A percentile compares a stretch with the other conserved stretches of the same genome.
Evolutionary conservation across 2,329 filamentous ascomycete species (phyloP).

Genomic region (Aspergillus carbonarius): DNA sequence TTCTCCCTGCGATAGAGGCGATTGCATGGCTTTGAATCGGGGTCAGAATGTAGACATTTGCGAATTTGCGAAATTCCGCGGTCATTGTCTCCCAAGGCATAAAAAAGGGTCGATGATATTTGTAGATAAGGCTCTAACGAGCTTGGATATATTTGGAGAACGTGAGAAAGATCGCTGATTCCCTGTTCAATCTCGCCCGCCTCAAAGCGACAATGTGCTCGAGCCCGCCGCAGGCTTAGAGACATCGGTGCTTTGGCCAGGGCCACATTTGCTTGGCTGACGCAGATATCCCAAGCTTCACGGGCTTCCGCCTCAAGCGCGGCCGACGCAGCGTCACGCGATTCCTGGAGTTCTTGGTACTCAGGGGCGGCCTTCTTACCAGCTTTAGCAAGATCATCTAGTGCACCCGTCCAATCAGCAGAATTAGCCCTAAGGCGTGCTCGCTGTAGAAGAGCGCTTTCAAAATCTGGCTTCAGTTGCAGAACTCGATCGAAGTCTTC

Average conservation of each 20-base stretch:
- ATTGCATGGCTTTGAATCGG: slow-evolving; percentile 91
- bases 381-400: slow-evolving; percentile 69
- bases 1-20: slow-evolving; percentile 81
- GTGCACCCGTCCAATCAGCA: slow-evolving; percentile 58
- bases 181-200: slow-evolving; percentile 84
- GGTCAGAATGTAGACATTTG: slow-evolving; percentile 92
- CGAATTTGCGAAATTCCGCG: slow-evolving; percentile 78
- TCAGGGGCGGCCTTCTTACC: slow-evolving; percentile 63
- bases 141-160: slow-evolving; percentile 79
- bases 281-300: slow-evolving; percentile 82
- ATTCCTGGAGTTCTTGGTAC: slow-evolving; percentile 64
- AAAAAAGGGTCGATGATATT: slow-evolving; percentile 89
- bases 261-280: slow-evolving; percentile 77
- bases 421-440: slow-evolving; percentile 54
- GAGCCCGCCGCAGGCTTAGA: slow-evolving; percentile 69
- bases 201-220: slow-evolving; percentile 83
- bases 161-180: slow-evolving; percentile 79
- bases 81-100: slow-evolving; percentile 76
- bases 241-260: slow-evolving; percentile 77
- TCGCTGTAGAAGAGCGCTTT: slow-evolving; percentile 85
- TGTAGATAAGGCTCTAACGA: slow-evolving; percentile 78
- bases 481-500: slow-evolving; percentile 90
- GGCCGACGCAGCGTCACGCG: slow-evolving; percentile 60
- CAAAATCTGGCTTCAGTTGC: slow-evolving; percentile 82
- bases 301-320: slow-evolving; percentile 59